Base-by-base conservation (phyloP, 345 rosid species). In the Citrus cavaleriei region DNA sequence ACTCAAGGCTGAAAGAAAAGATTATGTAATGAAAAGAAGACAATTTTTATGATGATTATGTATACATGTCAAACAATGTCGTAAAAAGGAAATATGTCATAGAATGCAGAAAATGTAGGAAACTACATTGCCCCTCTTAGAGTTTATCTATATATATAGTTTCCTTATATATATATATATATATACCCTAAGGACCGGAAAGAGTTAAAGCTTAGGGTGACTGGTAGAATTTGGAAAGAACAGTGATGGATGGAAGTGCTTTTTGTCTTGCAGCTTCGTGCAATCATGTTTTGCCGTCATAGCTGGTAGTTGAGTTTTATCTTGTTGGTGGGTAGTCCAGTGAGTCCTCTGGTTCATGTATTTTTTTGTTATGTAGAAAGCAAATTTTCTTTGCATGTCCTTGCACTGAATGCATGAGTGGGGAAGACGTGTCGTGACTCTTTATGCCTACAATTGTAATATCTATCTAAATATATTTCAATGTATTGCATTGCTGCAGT, bases 141-240 rank as follows among this genome's bases (percentile, higher is more conserved):
- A 28, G 30, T 28, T 28, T 28, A 28, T 28, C 30, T 28, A 28
- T 28, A 28, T 28, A 28, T 28, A 28, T 28, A 28, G 30, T 28
- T 57, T 54, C 9, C 22, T 35, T 21, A 32, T 32, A 32, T 32
- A 32, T 32, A 4, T 54, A 22, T 22, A 28, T 19, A 25, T 12
- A 10, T 46, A 10, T 46, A 32, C 30, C 30, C 30, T 28, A 28
- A 28, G 30, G 30, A 93, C 76, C 73, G 93, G 84, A 89, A 91
- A 75, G 95, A 91, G 69, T 79, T 91, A 81, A 93, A 93, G 85
- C 97, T 91, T 49, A 79, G 97, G 83, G 97, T 93, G 61, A 89
- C 97, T 1, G 97, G 97, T 57, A 82, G 97, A 64, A 93, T 93
- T 58, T 93, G 97, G 97, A 93, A 90, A 86, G 97, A 93, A 68